Conservation (phyloP, 208 protist species). For the Leishmania tropica region DNA sequence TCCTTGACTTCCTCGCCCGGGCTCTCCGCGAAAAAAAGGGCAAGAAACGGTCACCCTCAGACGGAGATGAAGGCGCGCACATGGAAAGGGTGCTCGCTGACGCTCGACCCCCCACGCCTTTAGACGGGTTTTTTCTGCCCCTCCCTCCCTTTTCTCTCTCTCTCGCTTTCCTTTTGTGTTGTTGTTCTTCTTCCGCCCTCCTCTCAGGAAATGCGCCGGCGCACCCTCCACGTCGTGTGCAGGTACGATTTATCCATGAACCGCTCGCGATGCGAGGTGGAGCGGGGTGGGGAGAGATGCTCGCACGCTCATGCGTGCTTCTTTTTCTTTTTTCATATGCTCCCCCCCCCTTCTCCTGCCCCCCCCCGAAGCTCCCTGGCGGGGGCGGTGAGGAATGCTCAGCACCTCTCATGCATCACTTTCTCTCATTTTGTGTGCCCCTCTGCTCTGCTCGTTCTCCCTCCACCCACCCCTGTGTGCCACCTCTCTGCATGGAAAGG, state of each 20-base stretch:
- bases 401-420: background rate
- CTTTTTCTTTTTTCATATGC: too few species aligned
- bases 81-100: too few species aligned
- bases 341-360: too few species aligned
- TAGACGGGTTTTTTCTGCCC: background rate
- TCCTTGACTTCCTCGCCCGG: background rate
- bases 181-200: background rate
- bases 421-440: background rate
- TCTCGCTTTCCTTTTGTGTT: background rate
- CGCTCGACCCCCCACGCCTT: too few species aligned
- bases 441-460: background rate
- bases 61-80: too few species aligned
- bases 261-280: background rate
- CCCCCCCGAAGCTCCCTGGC: too few species aligned
- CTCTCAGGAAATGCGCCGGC: background rate
- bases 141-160: too few species aligned
- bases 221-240: background rate
- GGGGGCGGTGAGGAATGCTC: background rate
- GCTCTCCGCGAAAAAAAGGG: background rate
- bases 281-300: background rate
- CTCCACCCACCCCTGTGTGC: background rate
- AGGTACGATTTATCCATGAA: background rate
- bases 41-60: background rate
- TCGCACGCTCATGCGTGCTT: background rate
- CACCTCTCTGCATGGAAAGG: too few species aligned